These are phyloP conservation scores for Dendrobium nobile DNA, from an alignment of 106 monocot genomes.

Conservation along the genomic window DNA sequence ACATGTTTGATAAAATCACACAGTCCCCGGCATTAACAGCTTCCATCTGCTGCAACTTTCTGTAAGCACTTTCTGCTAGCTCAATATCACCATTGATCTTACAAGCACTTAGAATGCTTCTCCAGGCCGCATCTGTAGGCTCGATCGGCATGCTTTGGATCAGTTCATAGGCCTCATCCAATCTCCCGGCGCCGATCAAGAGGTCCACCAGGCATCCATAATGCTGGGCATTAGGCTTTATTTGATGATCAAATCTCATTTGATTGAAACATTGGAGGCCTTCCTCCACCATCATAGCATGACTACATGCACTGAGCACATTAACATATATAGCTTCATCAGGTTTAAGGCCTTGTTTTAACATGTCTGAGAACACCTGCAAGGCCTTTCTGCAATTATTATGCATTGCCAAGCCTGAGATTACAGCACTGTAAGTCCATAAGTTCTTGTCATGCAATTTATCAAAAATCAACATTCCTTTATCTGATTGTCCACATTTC, in stretches of 20 bases:
- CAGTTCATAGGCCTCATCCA: slow-evolving; percentile 40
- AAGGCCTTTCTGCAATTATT: slow-evolving; percentile 47
- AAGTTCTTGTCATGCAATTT: slow-evolving; percentile 40
- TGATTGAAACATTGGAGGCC: slow-evolving; percentile 52
- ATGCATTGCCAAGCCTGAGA: slow-evolving; percentile 68
- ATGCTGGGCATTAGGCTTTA: slow-evolving; percentile 44
- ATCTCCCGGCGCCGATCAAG: slow-evolving; percentile 44
- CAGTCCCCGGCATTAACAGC: slow-evolving; percentile 44
- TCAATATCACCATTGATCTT: slow-evolving; percentile 38
- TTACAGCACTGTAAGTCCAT: slow-evolving; percentile 56
- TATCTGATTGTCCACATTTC: slow-evolving; percentile 49
- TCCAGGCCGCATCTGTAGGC: slow-evolving; percentile 42
- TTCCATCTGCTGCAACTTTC: slow-evolving; percentile 28
- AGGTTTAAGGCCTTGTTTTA: slow-evolving; percentile 35
- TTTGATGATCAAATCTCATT: slow-evolving; percentile 40
- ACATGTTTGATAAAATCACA: slow-evolving; percentile 53
- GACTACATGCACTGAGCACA: slow-evolving; percentile 64
- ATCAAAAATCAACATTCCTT: slow-evolving; percentile 40
- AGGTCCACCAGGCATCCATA: slow-evolving; percentile 83
- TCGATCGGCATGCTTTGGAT: slow-evolving; percentile 43
- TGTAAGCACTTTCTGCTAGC: slow-evolving; percentile 36
- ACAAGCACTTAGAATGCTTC: slow-evolving; percentile 54
- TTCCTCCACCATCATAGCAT: slow-evolving; percentile 42
- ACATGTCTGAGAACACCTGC: slow-evolving; percentile 41
- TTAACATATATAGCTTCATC: slow-evolving; percentile 57